These are phyloP conservation scores for Boletus fagicola DNA, from an alignment of 768 basidiomycete genomes.

Conservation along the genomic window DNA sequence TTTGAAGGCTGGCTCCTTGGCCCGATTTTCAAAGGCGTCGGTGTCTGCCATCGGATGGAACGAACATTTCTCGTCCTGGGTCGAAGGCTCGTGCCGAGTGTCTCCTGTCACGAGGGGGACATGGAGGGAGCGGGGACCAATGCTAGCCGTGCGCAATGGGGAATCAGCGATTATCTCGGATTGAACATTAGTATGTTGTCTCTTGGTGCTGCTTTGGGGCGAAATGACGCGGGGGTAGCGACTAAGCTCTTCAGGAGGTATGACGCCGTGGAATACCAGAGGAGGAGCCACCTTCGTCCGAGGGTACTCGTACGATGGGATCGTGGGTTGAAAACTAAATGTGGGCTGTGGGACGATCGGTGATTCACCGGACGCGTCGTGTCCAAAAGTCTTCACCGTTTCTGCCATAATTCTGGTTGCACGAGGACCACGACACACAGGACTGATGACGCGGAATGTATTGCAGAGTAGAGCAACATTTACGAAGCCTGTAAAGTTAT, in stretches of 20 bases:
- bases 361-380: conserved; percentile 24
- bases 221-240: conserved; percentile 18
- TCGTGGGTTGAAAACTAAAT: not conserved
- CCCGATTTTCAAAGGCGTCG: not conserved
- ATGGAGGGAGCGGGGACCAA: conserved; percentile 2
- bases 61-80: not conserved
- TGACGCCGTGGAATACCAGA: not conserved
- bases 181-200: not conserved
- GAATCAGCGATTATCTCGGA: not conserved
- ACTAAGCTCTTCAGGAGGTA: conserved; percentile 8
- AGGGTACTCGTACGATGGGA: conserved; percentile 7
- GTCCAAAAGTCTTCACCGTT: conserved; percentile 23
- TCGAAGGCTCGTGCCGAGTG: not conserved
- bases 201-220: not conserved
- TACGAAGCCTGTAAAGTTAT: conserved; percentile 47
- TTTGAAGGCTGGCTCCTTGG: conserved; percentile 2
- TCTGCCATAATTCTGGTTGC: conserved; percentile 5
- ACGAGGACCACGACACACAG: conserved; percentile 41
- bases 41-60: not conserved
- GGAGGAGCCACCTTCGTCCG: not conserved
- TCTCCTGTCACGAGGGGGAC: not conserved
- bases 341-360: conserved; percentile 8
- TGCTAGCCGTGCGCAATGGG: not conserved
- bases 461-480: conserved; percentile 69
- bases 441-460: conserved; percentile 60